These are phyloP conservation scores for Conticribra guillardii DNA, from an alignment of 108 stramenopile genomes.

Conservation along the genomic window DNA sequence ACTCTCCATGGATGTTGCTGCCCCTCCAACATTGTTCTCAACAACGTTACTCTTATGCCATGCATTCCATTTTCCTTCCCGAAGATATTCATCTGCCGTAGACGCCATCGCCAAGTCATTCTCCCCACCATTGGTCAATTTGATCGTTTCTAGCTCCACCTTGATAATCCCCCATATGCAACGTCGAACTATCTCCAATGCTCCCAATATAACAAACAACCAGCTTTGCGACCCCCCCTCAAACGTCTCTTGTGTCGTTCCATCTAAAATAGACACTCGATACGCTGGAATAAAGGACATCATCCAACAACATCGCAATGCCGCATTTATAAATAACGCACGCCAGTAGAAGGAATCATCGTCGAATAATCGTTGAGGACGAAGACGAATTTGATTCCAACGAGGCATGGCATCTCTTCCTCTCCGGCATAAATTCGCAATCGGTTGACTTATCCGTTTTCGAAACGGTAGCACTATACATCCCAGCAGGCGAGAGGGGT, in stretches of 20 bases:
- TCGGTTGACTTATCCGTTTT: conserved; percentile 18
- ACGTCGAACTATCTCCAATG: conserved; percentile 74
- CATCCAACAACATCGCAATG: conserved; percentile 86
- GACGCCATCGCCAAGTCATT: conserved; percentile 48
- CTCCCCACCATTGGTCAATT: conserved; percentile 60
- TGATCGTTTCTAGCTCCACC: conserved; percentile 81
- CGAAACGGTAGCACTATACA: conserved; percentile 19
- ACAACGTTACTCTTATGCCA: neutral
- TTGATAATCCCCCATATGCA: conserved; percentile 84
- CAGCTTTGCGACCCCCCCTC: conserved; percentile 67
- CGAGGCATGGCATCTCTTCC: conserved; percentile 44
- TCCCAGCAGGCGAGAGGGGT: conserved; percentile 22
- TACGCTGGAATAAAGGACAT: conserved; percentile 83
- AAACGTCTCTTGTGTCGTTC: conserved; percentile 64
- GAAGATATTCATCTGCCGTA: conserved; percentile 41
- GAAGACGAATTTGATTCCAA: conserved; percentile 64
- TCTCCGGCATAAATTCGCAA: conserved; percentile 43
- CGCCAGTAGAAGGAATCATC: conserved; percentile 78
- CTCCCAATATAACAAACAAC: conserved; percentile 73
- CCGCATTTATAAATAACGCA: conserved; percentile 61
- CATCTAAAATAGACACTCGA: conserved; percentile 63
- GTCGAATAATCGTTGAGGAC: conserved; percentile 75
- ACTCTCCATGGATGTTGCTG: conserved; percentile 2
- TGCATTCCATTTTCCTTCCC: conserved; percentile 28
- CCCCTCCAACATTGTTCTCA: conserved; percentile 11